Conservation (phyloP, 2,329 filamentous ascomycete genomes). For the Venturia carpophila region DNA sequence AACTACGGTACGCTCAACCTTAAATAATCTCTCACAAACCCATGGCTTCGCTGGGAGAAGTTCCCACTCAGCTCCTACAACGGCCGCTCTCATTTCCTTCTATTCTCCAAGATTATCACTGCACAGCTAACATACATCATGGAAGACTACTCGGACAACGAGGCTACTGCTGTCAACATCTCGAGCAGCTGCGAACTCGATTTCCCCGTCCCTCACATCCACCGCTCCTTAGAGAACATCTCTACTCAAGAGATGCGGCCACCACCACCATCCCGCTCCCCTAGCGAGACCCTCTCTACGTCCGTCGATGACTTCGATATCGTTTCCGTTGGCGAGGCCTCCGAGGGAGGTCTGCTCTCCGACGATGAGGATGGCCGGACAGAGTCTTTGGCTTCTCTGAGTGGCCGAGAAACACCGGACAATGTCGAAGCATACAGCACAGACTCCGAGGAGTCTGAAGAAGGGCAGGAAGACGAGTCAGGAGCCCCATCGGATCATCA, state of each 20-base stretch:
- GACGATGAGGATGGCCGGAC: slow-evolving; percentile 33
- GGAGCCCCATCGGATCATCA: background rate
- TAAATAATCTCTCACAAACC: background rate
- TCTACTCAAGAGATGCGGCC: background rate
- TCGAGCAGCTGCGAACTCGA: background rate
- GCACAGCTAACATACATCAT: slow-evolving; percentile 7
- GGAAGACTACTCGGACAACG: slow-evolving; percentile 3
- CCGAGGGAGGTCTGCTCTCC: slow-evolving; percentile 21
- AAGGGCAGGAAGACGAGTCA: slow-evolving; percentile 24
- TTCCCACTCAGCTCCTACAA: background rate
- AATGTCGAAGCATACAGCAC: slow-evolving; percentile 26
- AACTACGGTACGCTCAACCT: slow-evolving; percentile 11
- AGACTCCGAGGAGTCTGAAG: slow-evolving; percentile 26
- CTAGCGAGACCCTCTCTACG: slow-evolving; percentile 9
- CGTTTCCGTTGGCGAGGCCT: slow-evolving; percentile 4
- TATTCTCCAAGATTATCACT: background rate
- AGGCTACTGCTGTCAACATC: background rate
- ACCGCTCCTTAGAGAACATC: background rate
- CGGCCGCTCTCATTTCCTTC: background rate
- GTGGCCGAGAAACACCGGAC: slow-evolving; percentile 27
- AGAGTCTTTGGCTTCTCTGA: slow-evolving; percentile 31
- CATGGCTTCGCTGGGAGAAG: background rate
- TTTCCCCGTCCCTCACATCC: background rate
- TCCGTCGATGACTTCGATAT: slow-evolving; percentile 17
- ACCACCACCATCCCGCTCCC: slow-evolving; percentile 8